Percentiles rank a stretch among this genome's conserved stretches.
Evolutionary conservation across 1,284 basidiomycete genomes (phyloP).

Genomic region (Ceratobasidium sp.): DNA sequence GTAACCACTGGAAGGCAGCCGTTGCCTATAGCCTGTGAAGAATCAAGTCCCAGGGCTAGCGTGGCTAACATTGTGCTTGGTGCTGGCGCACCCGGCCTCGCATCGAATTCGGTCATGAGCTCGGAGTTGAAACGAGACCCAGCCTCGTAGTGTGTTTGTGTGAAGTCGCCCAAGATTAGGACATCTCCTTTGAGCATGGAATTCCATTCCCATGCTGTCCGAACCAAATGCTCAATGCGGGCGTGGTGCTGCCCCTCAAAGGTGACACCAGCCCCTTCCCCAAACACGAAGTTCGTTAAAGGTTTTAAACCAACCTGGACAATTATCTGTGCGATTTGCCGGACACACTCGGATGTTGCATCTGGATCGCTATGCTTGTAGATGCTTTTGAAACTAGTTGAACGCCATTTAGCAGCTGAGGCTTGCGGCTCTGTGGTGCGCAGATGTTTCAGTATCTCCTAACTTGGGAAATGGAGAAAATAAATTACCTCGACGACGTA

Average conservation of each 20-base stretch:
- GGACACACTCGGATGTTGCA: neutral
- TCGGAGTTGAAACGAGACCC: neutral
- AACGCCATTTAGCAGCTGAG: constrained; percentile 6
- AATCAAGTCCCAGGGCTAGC: neutral
- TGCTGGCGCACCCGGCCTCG: no score
- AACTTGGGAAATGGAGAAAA: neutral
- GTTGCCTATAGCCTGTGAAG: neutral
- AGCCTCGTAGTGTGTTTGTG: neutral
- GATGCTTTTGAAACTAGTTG: neutral
- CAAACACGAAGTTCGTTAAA: neutral
- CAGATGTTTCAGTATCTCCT: no score
- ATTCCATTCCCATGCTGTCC: constrained; percentile 7
- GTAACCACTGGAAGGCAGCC: neutral
- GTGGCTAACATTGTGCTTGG: constrained; percentile 17
- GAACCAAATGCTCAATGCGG: neutral
- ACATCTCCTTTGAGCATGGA: constrained; percentile 15
- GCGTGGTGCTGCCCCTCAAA: neutral
- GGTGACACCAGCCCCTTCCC: neutral
- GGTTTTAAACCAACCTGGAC: neutral
- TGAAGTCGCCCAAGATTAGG: constrained; percentile 8
- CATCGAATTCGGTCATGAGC: constrained; percentile 19
- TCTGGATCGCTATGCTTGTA: neutral
- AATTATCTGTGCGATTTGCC: neutral
- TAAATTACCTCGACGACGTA: neutral
- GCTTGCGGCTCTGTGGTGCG: neutral